phyloP scores from a whole-genome alignment of 2,329 filamentous ascomycete species.

The Xylaria arbuscula region DNA sequence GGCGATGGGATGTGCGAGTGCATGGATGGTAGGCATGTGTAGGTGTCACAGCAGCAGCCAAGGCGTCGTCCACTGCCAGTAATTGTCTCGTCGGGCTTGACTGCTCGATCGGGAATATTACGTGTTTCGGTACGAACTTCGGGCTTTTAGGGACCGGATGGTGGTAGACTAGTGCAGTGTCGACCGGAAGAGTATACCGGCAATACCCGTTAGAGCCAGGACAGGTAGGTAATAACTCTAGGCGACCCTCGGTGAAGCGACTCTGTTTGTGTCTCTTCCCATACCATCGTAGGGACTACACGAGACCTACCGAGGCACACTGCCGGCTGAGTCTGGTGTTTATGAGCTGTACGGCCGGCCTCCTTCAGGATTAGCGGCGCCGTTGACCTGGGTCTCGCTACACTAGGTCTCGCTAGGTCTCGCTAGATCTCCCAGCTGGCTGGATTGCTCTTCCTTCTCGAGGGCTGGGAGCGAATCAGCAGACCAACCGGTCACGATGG shows the following conservation, averaged over 20 bases:
- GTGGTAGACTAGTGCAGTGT: background rate
- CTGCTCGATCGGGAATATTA: constrained; percentile 35
- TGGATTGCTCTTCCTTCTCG: constrained; percentile 30
- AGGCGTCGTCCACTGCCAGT: constrained; percentile 25
- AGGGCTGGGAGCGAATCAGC: constrained; percentile 26
- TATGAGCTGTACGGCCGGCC: constrained; percentile 13
- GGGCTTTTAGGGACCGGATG: constrained; percentile 19
- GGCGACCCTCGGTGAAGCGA: no score
- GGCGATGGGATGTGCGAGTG: constrained; percentile 25
- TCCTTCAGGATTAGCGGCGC: constrained; percentile 33
- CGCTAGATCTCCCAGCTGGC: constrained; percentile 37
- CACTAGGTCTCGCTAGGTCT: constrained; percentile 29
- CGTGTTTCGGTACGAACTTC: constrained; percentile 10
- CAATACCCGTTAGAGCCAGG: background rate
- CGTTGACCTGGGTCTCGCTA: constrained; percentile 32
- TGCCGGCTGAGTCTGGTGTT: background rate
- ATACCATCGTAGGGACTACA: no score
- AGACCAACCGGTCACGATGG: constrained; percentile 15
- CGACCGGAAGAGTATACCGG: constrained; percentile 12
- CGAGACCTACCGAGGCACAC: no score
- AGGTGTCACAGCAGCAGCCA: constrained; percentile 23
- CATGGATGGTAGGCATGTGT: background rate
- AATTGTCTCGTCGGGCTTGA: constrained; percentile 33
- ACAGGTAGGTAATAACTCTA: background rate
- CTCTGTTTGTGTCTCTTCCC: no score